Conservation (phyloP, 345 rosid species). For the Acer campestre region DNA sequence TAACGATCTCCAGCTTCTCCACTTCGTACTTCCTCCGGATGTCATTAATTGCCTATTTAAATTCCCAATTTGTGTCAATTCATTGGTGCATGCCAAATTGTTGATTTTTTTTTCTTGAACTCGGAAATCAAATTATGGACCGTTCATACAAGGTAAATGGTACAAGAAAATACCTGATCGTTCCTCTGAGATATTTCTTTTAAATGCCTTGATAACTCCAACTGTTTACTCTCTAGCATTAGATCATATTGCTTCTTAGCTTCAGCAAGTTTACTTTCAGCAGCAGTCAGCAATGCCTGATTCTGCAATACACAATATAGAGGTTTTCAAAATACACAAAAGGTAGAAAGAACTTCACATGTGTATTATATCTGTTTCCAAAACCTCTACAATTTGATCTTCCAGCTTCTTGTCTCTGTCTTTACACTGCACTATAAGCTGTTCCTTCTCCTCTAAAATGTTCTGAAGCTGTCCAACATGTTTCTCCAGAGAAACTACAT, state of each 20-base stretch:
- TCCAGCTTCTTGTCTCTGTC: slow-evolving; percentile 63
- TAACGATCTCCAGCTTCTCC: slow-evolving; percentile 70
- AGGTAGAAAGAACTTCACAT: slow-evolving; percentile 11
- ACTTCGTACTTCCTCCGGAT: slow-evolving; percentile 80
- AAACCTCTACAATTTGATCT: slow-evolving; percentile 67
- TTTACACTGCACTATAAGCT: slow-evolving; percentile 50
- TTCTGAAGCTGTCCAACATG: slow-evolving; percentile 56
- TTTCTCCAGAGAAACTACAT: slow-evolving; percentile 51
- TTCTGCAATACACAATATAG: slow-evolving; percentile 47
- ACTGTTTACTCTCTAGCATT: slow-evolving; percentile 82
- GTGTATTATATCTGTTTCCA: slow-evolving; percentile 8
- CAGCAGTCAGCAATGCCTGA: slow-evolving; percentile 54
- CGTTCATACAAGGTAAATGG: slow-evolving; percentile 17
- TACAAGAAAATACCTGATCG: slow-evolving; percentile 64
- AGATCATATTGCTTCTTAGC: slow-evolving; percentile 68
- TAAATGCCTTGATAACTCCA: slow-evolving; percentile 82
- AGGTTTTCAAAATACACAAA: slow-evolving; percentile 19
- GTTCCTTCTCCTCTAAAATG: slow-evolving; percentile 67
- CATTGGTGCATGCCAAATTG: neutral
- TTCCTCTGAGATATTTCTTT: slow-evolving; percentile 90
- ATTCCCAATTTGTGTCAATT: slow-evolving; percentile 23
- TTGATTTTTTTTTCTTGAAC: slow-evolving; percentile 4
- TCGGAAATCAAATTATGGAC: slow-evolving; percentile 11
- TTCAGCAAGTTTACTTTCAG: slow-evolving; percentile 73
- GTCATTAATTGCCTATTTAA: slow-evolving; percentile 77